Base-by-base conservation (phyloP, 1,284 basidiomycete genomes). In the Sutorius eximius region DNA sequence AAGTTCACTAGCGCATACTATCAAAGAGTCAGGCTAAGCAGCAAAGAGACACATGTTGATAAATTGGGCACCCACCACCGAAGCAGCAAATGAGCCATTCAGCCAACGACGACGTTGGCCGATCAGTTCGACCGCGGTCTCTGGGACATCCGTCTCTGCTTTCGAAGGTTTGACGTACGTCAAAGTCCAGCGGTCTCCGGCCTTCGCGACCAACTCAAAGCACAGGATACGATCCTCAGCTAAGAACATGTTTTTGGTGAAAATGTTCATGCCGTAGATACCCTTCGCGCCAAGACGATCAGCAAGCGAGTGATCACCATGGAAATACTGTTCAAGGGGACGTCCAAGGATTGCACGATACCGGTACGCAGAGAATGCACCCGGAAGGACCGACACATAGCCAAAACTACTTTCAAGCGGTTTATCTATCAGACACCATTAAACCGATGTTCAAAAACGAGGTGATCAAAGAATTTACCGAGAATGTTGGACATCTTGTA, bases 401-500 rank as follows among this genome's bases (percentile, higher is more conserved):
- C 95, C 96, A 67, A 98, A 98, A 59, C 87, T 89, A 65, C 91
- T 95, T 73, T 98, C 95, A 45, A 96, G 79, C 3, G 95, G 95
- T 72, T 96, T 95, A 68, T 94, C 92, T 87, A 18, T 41, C 33
- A 49, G 18, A 32, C 0, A 33, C 7, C 22, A 56, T 57, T 44
- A 63, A 51, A 20, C 20, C 55, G 29, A 40, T 38, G 24, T 42
- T 18, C 32, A 7, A 54, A 20, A 18, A 32, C 5, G 7, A 43
- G 16, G 34, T 16, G 20, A 29, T 10, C 16, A 12, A n/a, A 47
- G n/a, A 20, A 60, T 74, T 63, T 72, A 84, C 91, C 91, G 27
- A 95, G 78, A 65, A 97, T 96, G 72, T 95, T 95, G 37, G 91
- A 94, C 91, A 95, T 95, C 76, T 93, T 98, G 78, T 98, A 98